Conservation (phyloP, 208 protist genomes). For the Acanthamoeba royreba region DNA sequence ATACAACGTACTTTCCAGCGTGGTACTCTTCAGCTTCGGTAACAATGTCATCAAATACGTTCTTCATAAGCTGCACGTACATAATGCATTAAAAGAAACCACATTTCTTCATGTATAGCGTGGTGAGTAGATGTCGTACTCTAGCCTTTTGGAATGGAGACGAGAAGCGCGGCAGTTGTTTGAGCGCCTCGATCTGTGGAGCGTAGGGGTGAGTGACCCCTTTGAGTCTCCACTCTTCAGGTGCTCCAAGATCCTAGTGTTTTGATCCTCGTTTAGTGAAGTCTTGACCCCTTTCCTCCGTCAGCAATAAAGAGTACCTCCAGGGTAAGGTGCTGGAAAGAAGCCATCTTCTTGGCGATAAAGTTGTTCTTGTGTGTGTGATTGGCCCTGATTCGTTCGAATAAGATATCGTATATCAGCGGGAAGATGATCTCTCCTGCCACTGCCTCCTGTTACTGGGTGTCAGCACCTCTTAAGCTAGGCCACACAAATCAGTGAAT, state of each 20-base stretch:
- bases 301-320: background rate
- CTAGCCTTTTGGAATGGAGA: background rate
- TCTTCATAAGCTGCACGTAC: background rate
- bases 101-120: background rate
- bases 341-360: background rate
- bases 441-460: background rate
- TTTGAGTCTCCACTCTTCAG: background rate
- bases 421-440: background rate
- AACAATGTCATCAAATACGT: background rate
- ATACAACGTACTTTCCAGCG: background rate
- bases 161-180: background rate
- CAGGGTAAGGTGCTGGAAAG: background rate
- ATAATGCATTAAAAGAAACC: background rate
- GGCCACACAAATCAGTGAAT: no score
- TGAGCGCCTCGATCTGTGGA: background rate
- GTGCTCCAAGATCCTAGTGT: background rate
- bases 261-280: no score
- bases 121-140: background rate
- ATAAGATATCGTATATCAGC: background rate
- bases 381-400: background rate
- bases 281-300: no score
- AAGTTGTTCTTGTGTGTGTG: background rate
- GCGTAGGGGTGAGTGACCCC: background rate
- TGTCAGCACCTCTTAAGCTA: no score
- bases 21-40: background rate